A percentile compares a stretch with the other conserved stretches of the same genome.
These are phyloP conservation scores for Volvox reticuliferus DNA, from an alignment of 139 green algal genomes.

Conservation along the genomic window DNA sequence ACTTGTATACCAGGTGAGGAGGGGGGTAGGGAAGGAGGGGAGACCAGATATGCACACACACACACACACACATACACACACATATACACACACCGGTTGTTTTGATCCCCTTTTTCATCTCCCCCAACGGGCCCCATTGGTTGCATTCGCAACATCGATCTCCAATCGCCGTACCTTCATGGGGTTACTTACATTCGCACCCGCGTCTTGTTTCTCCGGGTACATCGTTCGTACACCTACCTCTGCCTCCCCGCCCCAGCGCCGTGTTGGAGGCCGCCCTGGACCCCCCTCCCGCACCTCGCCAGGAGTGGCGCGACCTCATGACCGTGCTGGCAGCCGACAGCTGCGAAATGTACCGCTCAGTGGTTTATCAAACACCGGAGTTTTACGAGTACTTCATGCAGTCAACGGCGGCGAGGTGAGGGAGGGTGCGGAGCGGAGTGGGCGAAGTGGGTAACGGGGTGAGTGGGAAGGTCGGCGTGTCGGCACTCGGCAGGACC, in stretches of 20 bases:
- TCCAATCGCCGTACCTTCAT: too few species aligned
- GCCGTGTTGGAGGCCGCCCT: slow-evolving; percentile 81
- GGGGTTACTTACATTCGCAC: too few species aligned
- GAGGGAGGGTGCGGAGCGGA: too few species aligned
- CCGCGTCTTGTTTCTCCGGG: neutral
- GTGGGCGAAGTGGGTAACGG: too few species aligned
- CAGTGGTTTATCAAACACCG: slow-evolving; percentile 79
- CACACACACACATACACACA: too few species aligned
- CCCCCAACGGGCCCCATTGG: too few species aligned
- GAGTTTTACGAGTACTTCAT: slow-evolving; percentile 96
- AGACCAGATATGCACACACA: neutral
- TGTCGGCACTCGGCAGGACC: too few species aligned
- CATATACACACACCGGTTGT: too few species aligned
- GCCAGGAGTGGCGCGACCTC: slow-evolving; percentile 79
- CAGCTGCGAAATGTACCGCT: slow-evolving; percentile 75
- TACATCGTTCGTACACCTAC: too few species aligned
- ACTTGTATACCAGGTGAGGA: slow-evolving; percentile 84
- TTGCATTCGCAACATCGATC: too few species aligned
- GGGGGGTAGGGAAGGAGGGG: neutral
- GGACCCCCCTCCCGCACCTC: slow-evolving; percentile 59
- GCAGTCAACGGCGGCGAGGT: slow-evolving; percentile 84
- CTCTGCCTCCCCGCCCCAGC: neutral
- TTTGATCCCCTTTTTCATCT: too few species aligned
- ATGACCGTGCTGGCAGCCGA: slow-evolving; percentile 81
- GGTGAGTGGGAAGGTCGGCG: too few species aligned